Conservation (phyloP, 176 grass and related monocot species). For the Phragmites australis region DNA sequence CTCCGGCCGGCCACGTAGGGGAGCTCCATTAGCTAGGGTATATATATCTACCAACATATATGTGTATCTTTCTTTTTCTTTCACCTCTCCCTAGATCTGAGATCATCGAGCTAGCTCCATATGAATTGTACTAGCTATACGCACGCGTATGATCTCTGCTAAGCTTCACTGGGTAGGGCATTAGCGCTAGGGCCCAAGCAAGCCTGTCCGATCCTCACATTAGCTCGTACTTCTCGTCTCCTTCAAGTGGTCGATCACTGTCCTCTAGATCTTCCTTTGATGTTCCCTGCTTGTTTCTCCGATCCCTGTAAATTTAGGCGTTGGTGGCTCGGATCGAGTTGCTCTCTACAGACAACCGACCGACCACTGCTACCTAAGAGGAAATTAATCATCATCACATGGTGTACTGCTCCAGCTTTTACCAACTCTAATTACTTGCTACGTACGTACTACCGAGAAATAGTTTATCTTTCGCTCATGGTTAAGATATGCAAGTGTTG, state of each 20-base stretch:
- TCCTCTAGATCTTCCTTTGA: slow-evolving; percentile 21
- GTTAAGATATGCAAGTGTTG: not conserved
- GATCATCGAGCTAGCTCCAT: slow-evolving; percentile 12
- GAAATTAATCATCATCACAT: slow-evolving; percentile 44
- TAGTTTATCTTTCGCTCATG: slow-evolving; percentile 6
- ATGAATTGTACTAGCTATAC: slow-evolving; percentile 40
- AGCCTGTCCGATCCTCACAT: slow-evolving; percentile 45
- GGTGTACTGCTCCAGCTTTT: slow-evolving; percentile 42
- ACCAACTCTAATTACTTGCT: slow-evolving; percentile 38
- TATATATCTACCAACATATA: slow-evolving; percentile 40
- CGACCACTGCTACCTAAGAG: slow-evolving; percentile 72
- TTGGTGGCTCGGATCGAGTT: slow-evolving; percentile 75
- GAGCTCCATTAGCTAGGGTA: slow-evolving; percentile 52
- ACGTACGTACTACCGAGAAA: slow-evolving; percentile 27
- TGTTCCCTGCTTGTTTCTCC: slow-evolving; percentile 12
- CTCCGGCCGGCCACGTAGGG: slow-evolving; percentile 28
- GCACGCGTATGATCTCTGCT: slow-evolving; percentile 26
- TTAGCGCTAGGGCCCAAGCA: slow-evolving; percentile 61
- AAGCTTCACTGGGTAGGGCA: slow-evolving; percentile 48
- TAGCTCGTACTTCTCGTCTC: slow-evolving; percentile 39
- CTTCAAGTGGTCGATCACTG: not conserved
- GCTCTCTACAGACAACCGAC: slow-evolving; percentile 83
- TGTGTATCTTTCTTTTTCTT: slow-evolving; percentile 20
- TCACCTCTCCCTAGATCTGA: slow-evolving; percentile 45
- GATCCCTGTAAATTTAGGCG: slow-evolving; percentile 60